Percentiles rank a stretch among this genome's conserved stretches.
phyloP scores from a whole-genome alignment of 768 basidiomycete genomes.

The Tubosaeta sp. region DNA sequence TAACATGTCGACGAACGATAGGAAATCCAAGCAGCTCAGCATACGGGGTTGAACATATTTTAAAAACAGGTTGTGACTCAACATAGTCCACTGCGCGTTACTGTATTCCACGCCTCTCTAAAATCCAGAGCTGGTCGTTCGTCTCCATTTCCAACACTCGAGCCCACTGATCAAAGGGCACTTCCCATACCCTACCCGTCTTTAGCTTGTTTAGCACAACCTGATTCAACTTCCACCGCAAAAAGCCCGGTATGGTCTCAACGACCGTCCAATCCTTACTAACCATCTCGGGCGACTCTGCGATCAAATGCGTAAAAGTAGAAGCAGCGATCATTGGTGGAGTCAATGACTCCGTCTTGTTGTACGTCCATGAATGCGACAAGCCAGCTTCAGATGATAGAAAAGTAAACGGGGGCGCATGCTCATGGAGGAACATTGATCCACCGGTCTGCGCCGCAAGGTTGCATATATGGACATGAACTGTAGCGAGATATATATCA shows the following conservation, averaged over 20 bases:
- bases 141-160: constrained; percentile 35
- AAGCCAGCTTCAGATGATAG: constrained; percentile 9
- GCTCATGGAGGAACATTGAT: constrained; percentile 76
- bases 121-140: constrained; percentile 45
- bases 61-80: too few species aligned
- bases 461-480: constrained; percentile 78
- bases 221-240: constrained; percentile 32
- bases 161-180: constrained; percentile 22
- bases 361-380: constrained; percentile 55
- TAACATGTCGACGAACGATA: too few species aligned
- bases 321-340: constrained; percentile 37
- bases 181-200: constrained; percentile 18
- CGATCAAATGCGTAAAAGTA: constrained; percentile 60
- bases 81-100: not conserved
- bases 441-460: constrained; percentile 88
- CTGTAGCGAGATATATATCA: constrained; percentile 24
- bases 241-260: constrained; percentile 44
- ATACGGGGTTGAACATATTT: too few species aligned
- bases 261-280: constrained; percentile 40
- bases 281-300: constrained; percentile 37
- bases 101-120: constrained; percentile 31
- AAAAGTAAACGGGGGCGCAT: constrained; percentile 47
- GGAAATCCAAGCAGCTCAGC: too few species aligned
- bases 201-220: constrained; percentile 15
- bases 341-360: constrained; percentile 73